A percentile compares a stretch with the other conserved stretches of the same genome.
Conservation (phyloP, 1,284 basidiomycete species). For the Ganoderma boninense region DNA sequence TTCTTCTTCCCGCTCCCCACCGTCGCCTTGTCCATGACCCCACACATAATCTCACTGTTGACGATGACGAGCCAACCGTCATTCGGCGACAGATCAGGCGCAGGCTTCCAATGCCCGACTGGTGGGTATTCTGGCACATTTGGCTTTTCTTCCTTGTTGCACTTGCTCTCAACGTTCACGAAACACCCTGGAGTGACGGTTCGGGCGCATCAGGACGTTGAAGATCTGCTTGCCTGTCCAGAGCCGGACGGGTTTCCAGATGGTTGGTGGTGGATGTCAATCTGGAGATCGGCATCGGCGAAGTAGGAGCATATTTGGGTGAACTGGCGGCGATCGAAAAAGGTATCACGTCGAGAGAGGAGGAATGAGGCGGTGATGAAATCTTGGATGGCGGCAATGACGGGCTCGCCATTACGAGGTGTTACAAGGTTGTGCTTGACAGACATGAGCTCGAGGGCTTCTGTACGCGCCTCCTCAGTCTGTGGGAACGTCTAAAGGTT, state of each 20-base stretch:
- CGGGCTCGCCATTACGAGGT: conserved; percentile 96
- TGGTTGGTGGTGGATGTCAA: conserved; percentile 97
- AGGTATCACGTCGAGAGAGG: conserved; percentile 91
- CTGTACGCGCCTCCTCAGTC: conserved; percentile 98
- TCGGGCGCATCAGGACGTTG: conserved; percentile 96
- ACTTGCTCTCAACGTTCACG: conserved; percentile 97
- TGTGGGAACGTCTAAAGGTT: conserved; percentile 89
- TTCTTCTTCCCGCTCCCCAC: conserved; percentile 99
- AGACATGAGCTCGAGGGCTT: conserved; percentile 97
- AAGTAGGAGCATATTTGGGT: conserved; percentile 97
- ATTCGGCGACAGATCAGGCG: conserved; percentile 92
- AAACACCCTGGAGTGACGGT: conserved; percentile 83
- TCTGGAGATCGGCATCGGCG: conserved; percentile 90
- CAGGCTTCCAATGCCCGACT: conserved; percentile 60
- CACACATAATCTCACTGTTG: conserved; percentile 99
- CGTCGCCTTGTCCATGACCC: conserved; percentile 98
- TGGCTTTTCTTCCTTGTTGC: conserved; percentile 92
- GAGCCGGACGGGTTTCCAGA: conserved; percentile 91
- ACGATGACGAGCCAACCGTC: conserved; percentile 98
- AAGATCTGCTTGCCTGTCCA: conserved; percentile 99
- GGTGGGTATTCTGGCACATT: conserved; percentile 56
- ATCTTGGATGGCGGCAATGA: conserved; percentile 98
- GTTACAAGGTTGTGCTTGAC: conserved; percentile 98
- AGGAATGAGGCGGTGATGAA: conserved; percentile 99
- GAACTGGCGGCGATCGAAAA: conserved; percentile 95